A percentile compares a stretch with the other conserved stretches of the same genome.
Evolutionary conservation across 768 basidiomycete genomes (phyloP).

Genomic region (Lactifluus piperatus): DNA sequence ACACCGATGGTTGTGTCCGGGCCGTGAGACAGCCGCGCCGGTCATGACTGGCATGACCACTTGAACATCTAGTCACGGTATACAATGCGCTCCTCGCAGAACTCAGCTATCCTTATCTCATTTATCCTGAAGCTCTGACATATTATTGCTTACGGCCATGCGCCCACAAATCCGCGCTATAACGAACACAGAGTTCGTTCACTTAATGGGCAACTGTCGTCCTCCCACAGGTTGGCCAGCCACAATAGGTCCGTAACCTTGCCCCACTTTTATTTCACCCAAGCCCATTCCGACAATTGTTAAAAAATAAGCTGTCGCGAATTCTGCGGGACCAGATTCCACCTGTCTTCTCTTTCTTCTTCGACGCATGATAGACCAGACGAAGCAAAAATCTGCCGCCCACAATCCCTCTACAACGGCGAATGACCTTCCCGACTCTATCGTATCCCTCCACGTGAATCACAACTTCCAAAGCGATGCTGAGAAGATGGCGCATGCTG

Average conservation of each 20-base stretch:
- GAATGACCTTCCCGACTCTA: neutral
- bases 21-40: too few species aligned
- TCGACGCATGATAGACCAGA: constrained; percentile 23
- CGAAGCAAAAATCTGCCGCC: constrained; percentile 11
- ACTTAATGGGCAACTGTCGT: constrained; percentile 36
- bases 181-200: constrained; percentile 37
- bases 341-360: constrained; percentile 69
- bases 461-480: constrained; percentile 62
- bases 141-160: neutral
- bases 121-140: neutral
- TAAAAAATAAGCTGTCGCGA: constrained; percentile 50
- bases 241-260: constrained; percentile 34
- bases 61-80: neutral
- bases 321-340: constrained; percentile 80
- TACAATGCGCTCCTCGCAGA: neutral
- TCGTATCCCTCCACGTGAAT: constrained; percentile 57
- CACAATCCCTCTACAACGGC: constrained; percentile 17
- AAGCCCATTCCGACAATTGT: neutral
- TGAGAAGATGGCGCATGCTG: constrained; percentile 42
- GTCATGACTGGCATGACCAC: too few species aligned
- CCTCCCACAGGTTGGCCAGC: constrained; percentile 44
- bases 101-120: neutral
- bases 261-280: neutral
- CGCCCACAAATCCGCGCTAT: constrained; percentile 5
- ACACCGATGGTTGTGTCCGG: too few species aligned